These are phyloP conservation scores for Lenwebbia sp. DNA, from an alignment of 345 rosid species.

Conservation along the genomic window DNA sequence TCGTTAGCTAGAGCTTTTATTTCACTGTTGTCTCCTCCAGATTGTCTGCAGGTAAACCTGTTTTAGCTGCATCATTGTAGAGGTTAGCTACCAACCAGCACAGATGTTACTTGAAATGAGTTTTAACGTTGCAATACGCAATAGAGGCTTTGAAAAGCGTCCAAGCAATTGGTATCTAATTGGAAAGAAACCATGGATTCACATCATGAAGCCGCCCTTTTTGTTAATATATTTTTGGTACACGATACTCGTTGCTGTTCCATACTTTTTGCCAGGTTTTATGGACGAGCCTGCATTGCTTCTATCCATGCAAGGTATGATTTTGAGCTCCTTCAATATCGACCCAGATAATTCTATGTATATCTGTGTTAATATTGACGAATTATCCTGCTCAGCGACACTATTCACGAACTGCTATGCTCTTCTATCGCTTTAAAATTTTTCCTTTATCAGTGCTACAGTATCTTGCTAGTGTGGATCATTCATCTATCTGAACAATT, in stretches of 20 bases:
- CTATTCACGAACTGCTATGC: neutral
- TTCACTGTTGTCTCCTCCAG: neutral
- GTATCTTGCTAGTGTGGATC: neutral
- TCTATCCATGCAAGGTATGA: neutral
- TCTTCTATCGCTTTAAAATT: neutral
- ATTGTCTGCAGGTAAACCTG: neutral
- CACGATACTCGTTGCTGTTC: neutral
- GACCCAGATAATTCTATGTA: neutral
- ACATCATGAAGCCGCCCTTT: neutral
- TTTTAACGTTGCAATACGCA: neutral
- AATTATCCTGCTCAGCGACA: neutral
- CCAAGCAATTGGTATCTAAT: neutral
- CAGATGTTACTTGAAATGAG: neutral
- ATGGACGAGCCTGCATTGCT: neutral
- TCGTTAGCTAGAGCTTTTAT: neutral
- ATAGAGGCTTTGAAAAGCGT: neutral
- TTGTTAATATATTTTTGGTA: neutral
- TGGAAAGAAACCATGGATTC: neutral
- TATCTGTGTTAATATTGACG: neutral
- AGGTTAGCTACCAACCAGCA: neutral
- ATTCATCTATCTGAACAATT: neutral
- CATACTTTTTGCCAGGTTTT: neutral
- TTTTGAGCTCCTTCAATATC: neutral
- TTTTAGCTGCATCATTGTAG: neutral
- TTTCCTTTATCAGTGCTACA: neutral